Conservation (phyloP, 2,329 filamentous ascomycete species). For the Fusarium oligoseptatum region DNA sequence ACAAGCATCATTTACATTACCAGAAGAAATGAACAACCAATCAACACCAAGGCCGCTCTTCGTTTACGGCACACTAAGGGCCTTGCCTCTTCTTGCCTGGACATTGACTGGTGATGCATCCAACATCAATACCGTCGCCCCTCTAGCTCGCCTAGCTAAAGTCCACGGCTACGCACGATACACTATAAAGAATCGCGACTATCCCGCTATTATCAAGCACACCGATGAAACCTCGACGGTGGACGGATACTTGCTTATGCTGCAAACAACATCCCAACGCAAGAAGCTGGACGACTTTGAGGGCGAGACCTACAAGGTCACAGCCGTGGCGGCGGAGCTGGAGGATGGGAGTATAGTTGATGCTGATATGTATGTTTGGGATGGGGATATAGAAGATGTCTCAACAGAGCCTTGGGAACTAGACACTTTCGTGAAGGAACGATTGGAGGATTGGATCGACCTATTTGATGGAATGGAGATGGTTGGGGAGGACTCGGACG, state of each 20-base stretch:
- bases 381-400: constrained; percentile 31
- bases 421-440: constrained; percentile 41
- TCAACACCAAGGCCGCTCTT: constrained; percentile 43
- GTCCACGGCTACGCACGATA: constrained; percentile 33
- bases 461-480: constrained; percentile 37
- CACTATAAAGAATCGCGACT: constrained; percentile 38
- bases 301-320: constrained; percentile 41
- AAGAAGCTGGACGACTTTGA: constrained; percentile 26
- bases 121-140: constrained; percentile 10
- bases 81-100: constrained; percentile 48
- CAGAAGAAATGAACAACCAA: not conserved
- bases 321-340: constrained; percentile 18
- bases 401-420: constrained; percentile 43
- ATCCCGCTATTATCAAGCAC: constrained; percentile 42
- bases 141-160: constrained; percentile 13
- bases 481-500: constrained; percentile 13
- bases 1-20: not conserved
- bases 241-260: constrained; percentile 43
- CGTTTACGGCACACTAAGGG: constrained; percentile 48
- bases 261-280: constrained; percentile 43
- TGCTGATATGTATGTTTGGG: constrained; percentile 52
- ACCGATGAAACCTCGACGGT: constrained; percentile 14
- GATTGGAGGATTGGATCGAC: constrained; percentile 48
- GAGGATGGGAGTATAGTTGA: constrained; percentile 32
- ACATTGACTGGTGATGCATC: constrained; percentile 46